Base-by-base conservation (phyloP, 306 rosid genomes). In the Dryas alaskensis region DNA sequence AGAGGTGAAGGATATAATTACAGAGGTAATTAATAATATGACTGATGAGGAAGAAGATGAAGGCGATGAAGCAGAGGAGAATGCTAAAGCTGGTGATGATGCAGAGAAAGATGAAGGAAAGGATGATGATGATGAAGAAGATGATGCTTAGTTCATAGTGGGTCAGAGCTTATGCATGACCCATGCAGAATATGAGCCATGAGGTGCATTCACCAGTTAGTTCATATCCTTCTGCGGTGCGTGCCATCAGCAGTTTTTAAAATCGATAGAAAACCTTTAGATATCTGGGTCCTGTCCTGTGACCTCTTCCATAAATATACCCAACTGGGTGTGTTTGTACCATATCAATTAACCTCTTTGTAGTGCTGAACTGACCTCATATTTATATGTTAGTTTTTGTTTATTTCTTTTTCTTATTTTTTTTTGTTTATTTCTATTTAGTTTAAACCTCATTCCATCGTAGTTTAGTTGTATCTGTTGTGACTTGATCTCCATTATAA, bases 21-120 rank as follows among this genome's bases (percentile, higher is more conserved):
- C 99, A n/a, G 98, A 95, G 11, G 97, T 95, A 72, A 95, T 95
- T 74, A 92, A 89, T 76, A 92, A 82, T 86, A 95, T 95, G 97
- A 84, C 93, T 66, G 99, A 95, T 55, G 99, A 90, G 72, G 99
- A 94, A 86, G 96, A 81, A 85, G 97, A 83, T 60, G 92, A 84
- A 27, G 91, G 81, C 13, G 92, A 87, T 76, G 97, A 89, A 53
- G 93, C 75, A 1, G 93, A 86, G 60, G 84, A 84, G 45, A 84
- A 79, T 42, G 90, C 62, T 3, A 89, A 76, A 61, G 87, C 54
- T 5, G 91, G 79, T 54, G 89, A 74, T 37, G 94, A 86, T 58
- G 72, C 78, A 11, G 91, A 87, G 57, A 81, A 84, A 55, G 89
- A 80, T 4, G 81, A 59, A 47, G 90, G 84, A 11, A 70, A 78